Conservation (phyloP, 2,329 filamentous ascomycete species). For the Sclerotinia borealis region DNA sequence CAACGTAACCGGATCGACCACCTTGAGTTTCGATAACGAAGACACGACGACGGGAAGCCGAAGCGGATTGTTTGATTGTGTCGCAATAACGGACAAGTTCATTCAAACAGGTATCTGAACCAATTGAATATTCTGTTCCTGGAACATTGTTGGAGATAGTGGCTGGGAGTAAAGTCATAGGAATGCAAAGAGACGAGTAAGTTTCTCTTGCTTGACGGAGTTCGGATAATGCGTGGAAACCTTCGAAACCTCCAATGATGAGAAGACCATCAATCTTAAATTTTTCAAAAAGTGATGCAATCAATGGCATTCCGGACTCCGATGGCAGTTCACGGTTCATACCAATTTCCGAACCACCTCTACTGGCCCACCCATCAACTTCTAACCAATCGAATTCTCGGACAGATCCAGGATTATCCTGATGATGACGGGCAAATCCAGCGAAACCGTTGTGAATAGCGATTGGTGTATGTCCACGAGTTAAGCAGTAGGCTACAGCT, state of each 20-base stretch:
- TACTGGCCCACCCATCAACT: conserved; percentile 91
- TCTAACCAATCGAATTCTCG: conserved; percentile 88
- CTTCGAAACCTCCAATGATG: conserved; percentile 91
- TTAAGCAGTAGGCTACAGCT: conserved; percentile 86
- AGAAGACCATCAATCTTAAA: conserved; percentile 91
- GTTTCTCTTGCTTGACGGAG: conserved; percentile 72
- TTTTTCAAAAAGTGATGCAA: conserved; percentile 75
- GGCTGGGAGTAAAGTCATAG: conserved; percentile 85
- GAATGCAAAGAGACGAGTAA: conserved; percentile 84
- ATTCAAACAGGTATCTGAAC: conserved; percentile 94
- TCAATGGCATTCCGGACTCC: conserved; percentile 75
- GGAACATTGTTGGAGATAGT: conserved; percentile 99
- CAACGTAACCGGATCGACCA: conserved; percentile 88
- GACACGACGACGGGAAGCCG: conserved; percentile 83
- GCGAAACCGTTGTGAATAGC: conserved; percentile 97
- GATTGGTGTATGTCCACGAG: conserved; percentile 84
- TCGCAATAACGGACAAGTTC: conserved; percentile 93
- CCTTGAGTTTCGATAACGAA: conserved; percentile 99
- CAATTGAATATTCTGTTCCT: conserved; percentile 93
- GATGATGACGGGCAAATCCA: conserved; percentile 85
- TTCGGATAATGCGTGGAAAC: conserved; percentile 86
- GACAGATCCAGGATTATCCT: conserved; percentile 77
- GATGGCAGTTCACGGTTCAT: conserved; percentile 90
- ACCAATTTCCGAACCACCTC: conserved; percentile 94
- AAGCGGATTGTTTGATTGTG: conserved; percentile 95